Evolutionary conservation across 2,329 filamentous ascomycete species (phyloP).

Genomic region (Hyphodiscus sp.): DNA sequence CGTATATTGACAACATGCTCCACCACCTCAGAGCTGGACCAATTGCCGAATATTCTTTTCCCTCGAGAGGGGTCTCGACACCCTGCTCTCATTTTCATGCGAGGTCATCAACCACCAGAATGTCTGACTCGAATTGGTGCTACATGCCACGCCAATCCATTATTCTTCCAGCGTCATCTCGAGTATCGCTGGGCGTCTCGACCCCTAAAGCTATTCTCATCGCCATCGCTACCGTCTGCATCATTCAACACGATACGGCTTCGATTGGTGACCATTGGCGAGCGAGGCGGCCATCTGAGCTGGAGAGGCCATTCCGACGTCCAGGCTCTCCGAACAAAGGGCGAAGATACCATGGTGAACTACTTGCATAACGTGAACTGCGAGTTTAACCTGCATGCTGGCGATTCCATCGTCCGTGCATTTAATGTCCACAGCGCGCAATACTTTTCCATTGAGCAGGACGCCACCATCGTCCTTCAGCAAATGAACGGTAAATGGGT

Average conservation of each 20-base stretch:
- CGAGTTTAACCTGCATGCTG: background rate
- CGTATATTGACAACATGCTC: background rate
- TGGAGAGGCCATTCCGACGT: background rate
- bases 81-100: background rate
- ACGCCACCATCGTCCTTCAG: background rate
- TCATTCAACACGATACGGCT: background rate
- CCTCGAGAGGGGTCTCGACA: too few species aligned
- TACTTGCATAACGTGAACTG: background rate
- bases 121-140: background rate
- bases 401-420: background rate
- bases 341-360: background rate
- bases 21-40: background rate
- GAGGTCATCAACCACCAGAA: background rate
- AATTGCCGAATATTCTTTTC: background rate
- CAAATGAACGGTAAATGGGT: slow-evolving; percentile 72
- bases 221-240: background rate
- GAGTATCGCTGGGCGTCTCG: background rate
- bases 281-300: background rate
- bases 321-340: background rate
- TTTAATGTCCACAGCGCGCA: background rate
- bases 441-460: background rate
- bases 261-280: background rate
- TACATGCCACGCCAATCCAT: background rate
- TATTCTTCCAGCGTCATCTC: background rate
- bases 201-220: background rate